Evolutionary conservation across 2,329 filamentous ascomycete genomes (phyloP), one percentile per base, ranked within the genome.

Genomic region (Talaromyces sp.): DNA sequence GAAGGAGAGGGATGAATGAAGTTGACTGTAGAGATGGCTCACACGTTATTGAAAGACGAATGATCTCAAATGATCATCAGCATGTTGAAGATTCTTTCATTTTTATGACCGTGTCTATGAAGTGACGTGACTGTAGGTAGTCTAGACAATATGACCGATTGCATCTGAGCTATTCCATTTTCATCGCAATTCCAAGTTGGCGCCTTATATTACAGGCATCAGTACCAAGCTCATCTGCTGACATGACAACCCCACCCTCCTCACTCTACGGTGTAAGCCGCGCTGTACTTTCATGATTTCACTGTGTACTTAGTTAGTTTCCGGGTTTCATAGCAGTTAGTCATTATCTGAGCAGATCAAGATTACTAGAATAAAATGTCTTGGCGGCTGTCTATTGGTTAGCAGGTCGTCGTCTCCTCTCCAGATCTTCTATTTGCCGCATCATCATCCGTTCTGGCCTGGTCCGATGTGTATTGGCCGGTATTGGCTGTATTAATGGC

Each of bases 401-500:
- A 33, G 33, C n/a, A 56, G 13, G 7, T 15, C 22, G 9, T 31
- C 56, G 22, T 33, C 22, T 17, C 17, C 22, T 31, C 56, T 57
- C n/a, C 13, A 22, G 25, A 27, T 19, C n/a, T 37, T n/a, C 22
- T 31, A 45, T 59, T 59, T 41, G 56, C 56, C 56, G 56, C 56
- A 31, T 31, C 54, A 15, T 50, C 47, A 27, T 57, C 35, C 35
- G 35, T 57, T 39, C 35, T 39, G 33, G 54, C 15, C 15, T 39
- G 54, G 54, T 57, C 54, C 39, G 54, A 39, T 39, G 25, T 39
- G 54, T 35, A 37, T 47, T 43, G 37, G 15, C 19, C 57, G 8
- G 57, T 47, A 47, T 61, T 39, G 27, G 59, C 43, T 61, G 59
- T 19, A 35, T 41, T 50, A 25, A n/a, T 43, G 13, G 45, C 59